Conservation (phyloP, 305 asterid species). For the Fraxinus dipetala region DNA sequence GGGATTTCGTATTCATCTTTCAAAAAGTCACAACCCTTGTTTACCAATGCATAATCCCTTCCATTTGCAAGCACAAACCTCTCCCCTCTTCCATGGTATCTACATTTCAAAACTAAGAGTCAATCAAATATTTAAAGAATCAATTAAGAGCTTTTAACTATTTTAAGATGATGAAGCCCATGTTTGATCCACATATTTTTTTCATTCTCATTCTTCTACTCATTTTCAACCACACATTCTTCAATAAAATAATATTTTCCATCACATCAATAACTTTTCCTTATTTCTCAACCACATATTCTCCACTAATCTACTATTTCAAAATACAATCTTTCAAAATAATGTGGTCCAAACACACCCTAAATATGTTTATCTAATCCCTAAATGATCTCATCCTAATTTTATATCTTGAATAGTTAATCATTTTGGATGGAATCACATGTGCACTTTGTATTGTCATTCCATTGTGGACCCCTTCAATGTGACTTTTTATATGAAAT, state of each 20-base stretch:
- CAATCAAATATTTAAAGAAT: not conserved
- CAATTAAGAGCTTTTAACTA: not conserved
- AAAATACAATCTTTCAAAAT: no score
- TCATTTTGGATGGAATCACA: not conserved
- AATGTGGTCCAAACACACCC: no score
- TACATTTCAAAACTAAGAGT: conserved; percentile 11
- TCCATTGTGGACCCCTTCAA: not conserved
- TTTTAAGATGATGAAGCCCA: not conserved
- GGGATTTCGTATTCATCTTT: conserved; percentile 45
- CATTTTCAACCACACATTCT: no score
- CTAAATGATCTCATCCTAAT: not conserved
- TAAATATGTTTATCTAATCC: not conserved
- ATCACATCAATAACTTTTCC: no score
- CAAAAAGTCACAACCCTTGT: conserved; percentile 47
- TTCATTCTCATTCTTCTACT: no score
- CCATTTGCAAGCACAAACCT: conserved; percentile 37
- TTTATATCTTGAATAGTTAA: not conserved
- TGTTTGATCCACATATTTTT: no score
- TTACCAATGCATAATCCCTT: conserved; percentile 52
- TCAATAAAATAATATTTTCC: no score
- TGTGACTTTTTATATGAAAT: not conserved
- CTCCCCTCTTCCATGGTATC: conserved; percentile 55
- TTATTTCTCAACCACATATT: no score
- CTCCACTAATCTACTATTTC: no score
- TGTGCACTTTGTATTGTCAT: not conserved